Percentiles rank a stretch among this genome's conserved stretches.
Evolutionary conservation across 2,329 filamentous ascomycete species (phyloP).

Genomic region (Penicillium sp.): DNA sequence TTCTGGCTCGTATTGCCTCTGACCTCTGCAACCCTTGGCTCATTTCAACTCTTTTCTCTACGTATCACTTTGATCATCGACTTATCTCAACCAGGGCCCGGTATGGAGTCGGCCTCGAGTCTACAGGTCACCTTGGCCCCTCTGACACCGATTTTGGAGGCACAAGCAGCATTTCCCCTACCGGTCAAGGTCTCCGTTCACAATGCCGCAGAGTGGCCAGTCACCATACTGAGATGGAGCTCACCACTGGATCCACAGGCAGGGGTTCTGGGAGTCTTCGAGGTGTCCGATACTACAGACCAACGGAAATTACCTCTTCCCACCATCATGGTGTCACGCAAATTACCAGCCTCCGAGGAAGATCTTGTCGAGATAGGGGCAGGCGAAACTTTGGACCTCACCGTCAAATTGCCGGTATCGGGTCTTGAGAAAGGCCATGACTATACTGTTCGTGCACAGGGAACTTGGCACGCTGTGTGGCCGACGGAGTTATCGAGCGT

Average conservation of each 20-base stretch:
- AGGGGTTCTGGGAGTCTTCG: slow-evolving; percentile 31
- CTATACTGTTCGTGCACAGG: slow-evolving; percentile 34
- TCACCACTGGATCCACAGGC: slow-evolving; percentile 37
- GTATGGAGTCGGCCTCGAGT: slow-evolving; percentile 13
- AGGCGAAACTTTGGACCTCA: slow-evolving; percentile 19
- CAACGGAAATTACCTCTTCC: slow-evolving; percentile 25
- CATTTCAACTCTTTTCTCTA: neutral
- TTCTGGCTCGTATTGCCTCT: neutral
- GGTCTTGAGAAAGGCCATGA: slow-evolving; percentile 29
- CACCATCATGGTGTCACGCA: slow-evolving; percentile 34
- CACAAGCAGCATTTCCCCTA: slow-evolving; percentile 17
- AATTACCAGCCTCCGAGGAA: slow-evolving; percentile 28
- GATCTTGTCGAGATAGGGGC: slow-evolving; percentile 34
- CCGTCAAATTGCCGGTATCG: slow-evolving; percentile 28
- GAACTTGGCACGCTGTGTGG: slow-evolving; percentile 40
- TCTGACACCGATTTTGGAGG: slow-evolving; percentile 13
- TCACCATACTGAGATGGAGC: slow-evolving; percentile 39
- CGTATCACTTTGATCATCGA: neutral
- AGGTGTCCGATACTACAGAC: slow-evolving; percentile 24
- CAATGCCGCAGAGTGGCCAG: slow-evolving; percentile 26
- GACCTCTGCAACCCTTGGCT: neutral
- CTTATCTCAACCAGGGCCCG: neutral
- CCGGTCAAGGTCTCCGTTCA: slow-evolving; percentile 28
- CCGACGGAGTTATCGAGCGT: slow-evolving; percentile 22
- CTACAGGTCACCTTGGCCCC: slow-evolving; percentile 21